Base-by-base conservation (phyloP, 768 basidiomycete genomes). In the Rhodosporidiobolus sp. region DNA sequence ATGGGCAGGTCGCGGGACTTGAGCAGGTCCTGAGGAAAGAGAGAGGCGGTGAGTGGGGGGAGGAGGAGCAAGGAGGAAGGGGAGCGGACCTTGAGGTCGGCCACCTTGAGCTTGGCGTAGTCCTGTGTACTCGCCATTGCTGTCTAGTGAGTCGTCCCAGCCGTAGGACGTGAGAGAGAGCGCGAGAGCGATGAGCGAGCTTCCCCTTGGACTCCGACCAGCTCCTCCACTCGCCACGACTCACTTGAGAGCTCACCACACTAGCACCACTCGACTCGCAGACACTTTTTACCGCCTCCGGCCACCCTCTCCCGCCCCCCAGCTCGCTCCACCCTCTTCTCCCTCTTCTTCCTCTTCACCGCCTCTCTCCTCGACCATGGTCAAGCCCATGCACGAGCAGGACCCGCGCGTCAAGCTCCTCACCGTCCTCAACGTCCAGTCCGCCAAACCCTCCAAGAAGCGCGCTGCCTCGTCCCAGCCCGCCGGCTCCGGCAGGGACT, bases 371-470 rank as follows among this genome's bases (percentile, higher is more conserved):
- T 19, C 49, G 34, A 24, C 30, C 48, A 73, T 74, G 68, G 70
- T 72, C 53, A 66, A 69, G 60, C 59, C 61, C 10, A 66, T 74
- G 69, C 34, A 56, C 22, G 65, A 70, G 48, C 69, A 57, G 16
- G 38, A 61, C n/a, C 64, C 67, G 20, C 38, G 65, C 14, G 58
- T 66, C 35, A 67, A 67, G 24, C 69, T 76, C 49, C 54, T 75
- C 19, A 73, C 69, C 24, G 26, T 75, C 52, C 50, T 71, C 32
- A 69, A 76, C 65, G 75, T 76, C 6, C 61, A 64, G 45, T 58
- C 62, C 19, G 75, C 75, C 26, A 68, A 65, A 56, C 71, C 68
- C 22, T 52, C 74, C 9, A 63, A 49, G 28, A 75, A 75, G 65
- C 66, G 65, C 22, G 32, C 66, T 9, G 16, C 63, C 14, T 28